Conservation (phyloP, 2,329 filamentous ascomycete genomes). For the Gnomoniopsis sp. region DNA sequence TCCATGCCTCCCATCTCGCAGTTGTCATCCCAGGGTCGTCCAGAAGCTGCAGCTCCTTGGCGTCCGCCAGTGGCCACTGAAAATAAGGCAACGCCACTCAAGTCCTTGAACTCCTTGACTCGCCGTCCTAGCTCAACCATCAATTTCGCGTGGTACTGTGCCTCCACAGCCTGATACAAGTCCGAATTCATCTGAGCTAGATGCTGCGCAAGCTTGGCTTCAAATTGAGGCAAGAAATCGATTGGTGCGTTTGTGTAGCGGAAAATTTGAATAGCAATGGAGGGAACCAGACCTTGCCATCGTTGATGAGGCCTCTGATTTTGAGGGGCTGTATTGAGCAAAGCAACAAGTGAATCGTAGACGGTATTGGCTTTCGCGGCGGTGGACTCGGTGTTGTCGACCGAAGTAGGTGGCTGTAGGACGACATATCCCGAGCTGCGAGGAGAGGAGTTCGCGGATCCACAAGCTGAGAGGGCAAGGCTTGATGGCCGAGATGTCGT, state of each 20-base stretch:
- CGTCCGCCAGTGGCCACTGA: conserved; percentile 52
- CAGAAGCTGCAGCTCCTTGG: conserved; percentile 30
- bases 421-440: conserved; percentile 41
- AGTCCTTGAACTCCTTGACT: conserved; percentile 49
- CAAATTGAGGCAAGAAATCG: conserved; percentile 45
- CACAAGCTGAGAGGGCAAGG: conserved; percentile 45
- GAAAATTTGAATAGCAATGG: conserved; percentile 56
- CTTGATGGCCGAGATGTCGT: conserved; percentile 49
- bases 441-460: conserved; percentile 49
- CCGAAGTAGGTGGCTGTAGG: conserved; percentile 29
- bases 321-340: conserved; percentile 49
- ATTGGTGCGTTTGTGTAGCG: conserved; percentile 51
- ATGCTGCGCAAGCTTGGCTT: conserved; percentile 44
- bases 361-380: conserved; percentile 37
- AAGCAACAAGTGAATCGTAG: conserved; percentile 50
- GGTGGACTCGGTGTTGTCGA: conserved; percentile 11
- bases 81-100: conserved; percentile 53
- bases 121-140: conserved; percentile 45
- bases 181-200: conserved; percentile 40
- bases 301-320: conserved; percentile 39
- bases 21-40: conserved; percentile 31
- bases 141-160: conserved; percentile 46
- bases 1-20: conserved; percentile 21
- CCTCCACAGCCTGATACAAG: conserved; percentile 47
- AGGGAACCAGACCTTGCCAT: conserved; percentile 51